Conservation (phyloP, 208 protist species). For the Spongospora subterranea region DNA sequence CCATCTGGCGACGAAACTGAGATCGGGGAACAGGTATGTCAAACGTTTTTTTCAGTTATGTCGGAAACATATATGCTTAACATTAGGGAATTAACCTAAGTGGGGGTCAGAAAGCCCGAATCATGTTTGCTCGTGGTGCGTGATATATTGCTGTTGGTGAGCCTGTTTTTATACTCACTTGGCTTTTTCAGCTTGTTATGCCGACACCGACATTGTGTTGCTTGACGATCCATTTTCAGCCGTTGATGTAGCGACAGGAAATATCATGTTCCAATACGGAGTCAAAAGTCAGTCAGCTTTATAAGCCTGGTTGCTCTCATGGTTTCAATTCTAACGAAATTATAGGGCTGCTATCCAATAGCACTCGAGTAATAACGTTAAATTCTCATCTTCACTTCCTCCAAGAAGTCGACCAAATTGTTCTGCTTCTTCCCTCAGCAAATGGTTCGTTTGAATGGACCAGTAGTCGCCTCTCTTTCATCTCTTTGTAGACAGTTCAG, state of each 20-base stretch:
- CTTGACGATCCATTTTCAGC: constrained; percentile 48
- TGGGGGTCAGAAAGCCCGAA: constrained; percentile 81
- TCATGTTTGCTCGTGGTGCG: constrained; percentile 69
- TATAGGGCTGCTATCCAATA: constrained; percentile 2
- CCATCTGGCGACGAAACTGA: constrained; percentile 69
- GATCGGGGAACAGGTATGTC: constrained; percentile 65
- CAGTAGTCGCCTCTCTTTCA: no score
- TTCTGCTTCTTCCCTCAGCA: background rate
- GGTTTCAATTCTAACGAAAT: background rate
- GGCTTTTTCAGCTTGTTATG: constrained; percentile 33
- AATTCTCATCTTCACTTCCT: constrained; percentile 50
- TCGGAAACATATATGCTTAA: background rate
- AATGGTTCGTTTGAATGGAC: no score
- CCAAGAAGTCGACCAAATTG: background rate
- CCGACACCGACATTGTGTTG: background rate
- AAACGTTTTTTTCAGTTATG: background rate
- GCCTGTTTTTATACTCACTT: background rate
- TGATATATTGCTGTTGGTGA: background rate
- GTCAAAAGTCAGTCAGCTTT: background rate
- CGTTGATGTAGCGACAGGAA: constrained; percentile 9
- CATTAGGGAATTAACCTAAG: constrained; percentile 77
- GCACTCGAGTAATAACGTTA: background rate
- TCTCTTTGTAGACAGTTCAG: no score
- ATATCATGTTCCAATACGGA: constrained; percentile 36
- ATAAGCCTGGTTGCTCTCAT: background rate